Conservation (phyloP, 805 yeast genomes). For the Starmerella apicola region DNA sequence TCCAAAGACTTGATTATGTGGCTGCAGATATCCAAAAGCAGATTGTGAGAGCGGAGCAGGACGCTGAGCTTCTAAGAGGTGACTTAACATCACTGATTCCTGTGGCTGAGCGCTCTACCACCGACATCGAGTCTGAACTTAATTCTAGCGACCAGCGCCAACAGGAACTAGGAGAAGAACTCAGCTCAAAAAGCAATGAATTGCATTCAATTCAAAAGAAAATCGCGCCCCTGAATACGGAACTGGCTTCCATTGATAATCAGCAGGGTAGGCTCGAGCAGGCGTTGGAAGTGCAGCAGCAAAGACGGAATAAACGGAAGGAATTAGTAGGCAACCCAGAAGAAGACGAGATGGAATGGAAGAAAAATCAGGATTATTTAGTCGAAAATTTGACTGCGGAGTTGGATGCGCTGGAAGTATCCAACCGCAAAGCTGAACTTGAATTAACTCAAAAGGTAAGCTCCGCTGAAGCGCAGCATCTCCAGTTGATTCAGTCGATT, state of each 20-base stretch:
- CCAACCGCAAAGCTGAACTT: constrained; percentile 26
- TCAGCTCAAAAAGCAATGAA: constrained; percentile 27
- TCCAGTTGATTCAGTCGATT: constrained; percentile 20
- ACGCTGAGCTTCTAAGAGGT: constrained; percentile 1
- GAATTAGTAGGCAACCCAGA: not conserved
- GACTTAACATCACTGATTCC: constrained; percentile 24
- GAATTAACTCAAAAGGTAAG: constrained; percentile 20
- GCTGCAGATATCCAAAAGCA: constrained; percentile 2
- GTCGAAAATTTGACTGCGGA: constrained; percentile 2
- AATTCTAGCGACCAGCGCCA: constrained; percentile 3
- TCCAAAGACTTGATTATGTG: constrained; percentile 9
- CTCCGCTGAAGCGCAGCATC: constrained; percentile 20
- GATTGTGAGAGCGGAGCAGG: constrained; percentile 1
- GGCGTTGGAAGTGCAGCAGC: constrained; percentile 6
- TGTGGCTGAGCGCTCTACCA: not conserved
- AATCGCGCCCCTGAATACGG: constrained; percentile 2
- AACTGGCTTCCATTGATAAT: constrained; percentile 4
- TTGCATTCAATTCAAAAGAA: constrained; percentile 20
- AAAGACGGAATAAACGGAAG: not conserved
- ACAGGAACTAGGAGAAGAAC: constrained; percentile 1
- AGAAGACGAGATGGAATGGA: not conserved
- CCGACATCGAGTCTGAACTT: constrained; percentile 4
- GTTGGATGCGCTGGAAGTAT: constrained; percentile 12
- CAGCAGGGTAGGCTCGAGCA: constrained; percentile 15
- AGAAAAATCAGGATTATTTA: not conserved